Base-by-base conservation (phyloP, 2,329 filamentous ascomycete species). In the Fusarium redolens region DNA sequence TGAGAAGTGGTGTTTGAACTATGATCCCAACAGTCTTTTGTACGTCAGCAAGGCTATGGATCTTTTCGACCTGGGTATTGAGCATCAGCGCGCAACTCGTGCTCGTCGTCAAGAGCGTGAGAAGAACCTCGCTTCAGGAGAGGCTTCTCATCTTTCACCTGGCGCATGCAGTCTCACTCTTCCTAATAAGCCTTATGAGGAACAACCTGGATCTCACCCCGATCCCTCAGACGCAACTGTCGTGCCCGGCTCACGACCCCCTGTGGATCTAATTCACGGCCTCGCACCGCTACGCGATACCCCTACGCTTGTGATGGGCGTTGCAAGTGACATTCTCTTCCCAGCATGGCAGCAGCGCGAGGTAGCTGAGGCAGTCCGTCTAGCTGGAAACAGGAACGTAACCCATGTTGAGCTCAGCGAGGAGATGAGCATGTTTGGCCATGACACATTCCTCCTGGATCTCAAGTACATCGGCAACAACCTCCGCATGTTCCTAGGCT, bases 41-140 rank as follows among this genome's bases (percentile, higher is more conserved):
- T 99, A 99, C 81, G 94, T 99, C 63, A 97, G 94, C 81, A 99
- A 99, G 83, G 96, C 96, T 9, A 99, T 99, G 96, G 96, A 99
- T 79, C 86, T 99, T 17, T 99, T 99, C 81, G 96, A 99, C 78
- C 88, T 99, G 0, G 95, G 96, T 30, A 85, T 86, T 52, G 87
- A 90, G 44, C 91, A 92, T 78, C 93, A 95, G 79, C 82, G 85
- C 7, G 89, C 88, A 25, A 90, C 93, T 4, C 85, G 85, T 25
- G 79, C 85, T 37, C 88, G 94, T 33, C 87, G 95, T 20, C 85
- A 87, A 18, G 86, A 89, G 61, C 90, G 92, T 52, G 84, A 88
- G 68, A 82, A 85, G 48, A 88, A 88, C 55, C 83, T 95, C 4
- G 85, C 88, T 28, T 84, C 86, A 2, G 85, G 85, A 10, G 86